Evolutionary conservation across 106 monocot species (phyloP).

Genomic region (Apostasia shenzhenica): DNA sequence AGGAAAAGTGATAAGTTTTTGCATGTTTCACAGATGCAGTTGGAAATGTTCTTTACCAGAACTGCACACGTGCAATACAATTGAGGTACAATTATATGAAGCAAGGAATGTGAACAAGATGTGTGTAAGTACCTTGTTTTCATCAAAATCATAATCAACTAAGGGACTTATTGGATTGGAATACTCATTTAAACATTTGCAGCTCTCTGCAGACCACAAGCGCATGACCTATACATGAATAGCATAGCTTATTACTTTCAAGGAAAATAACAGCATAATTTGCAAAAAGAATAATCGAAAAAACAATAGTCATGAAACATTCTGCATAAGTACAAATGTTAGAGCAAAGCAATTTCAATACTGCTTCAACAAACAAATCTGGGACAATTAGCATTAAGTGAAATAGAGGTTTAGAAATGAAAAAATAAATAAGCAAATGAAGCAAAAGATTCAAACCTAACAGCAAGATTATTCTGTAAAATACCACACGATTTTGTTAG

Average conservation of each 20-base stretch:
- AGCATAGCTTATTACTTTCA: not conserved
- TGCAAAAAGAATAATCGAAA: not conserved
- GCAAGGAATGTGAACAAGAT: not conserved
- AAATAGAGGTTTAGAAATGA: not conserved
- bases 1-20: too few relatives aligned
- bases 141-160: slow-evolving; percentile 87
- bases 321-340: too few relatives aligned
- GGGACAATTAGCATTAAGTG: too few relatives aligned
- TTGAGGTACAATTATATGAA: not conserved
- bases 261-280: not conserved
- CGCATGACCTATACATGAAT: slow-evolving; percentile 36
- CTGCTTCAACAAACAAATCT: too few relatives aligned
- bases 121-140: slow-evolving; percentile 53
- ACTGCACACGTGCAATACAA: too few relatives aligned
- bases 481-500: not conserved
- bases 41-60: too few relatives aligned
- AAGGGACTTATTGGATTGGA: slow-evolving; percentile 18
- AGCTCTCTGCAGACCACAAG: slow-evolving; percentile 78
- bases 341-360: too few relatives aligned
- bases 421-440: not conserved
- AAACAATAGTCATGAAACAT: not conserved
- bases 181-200: slow-evolving; percentile 66
- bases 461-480: not conserved
- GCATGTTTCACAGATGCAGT: too few relatives aligned
- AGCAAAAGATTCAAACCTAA: not conserved